Conservation (phyloP, 805 yeast genomes). For the Peterozyma toletana region DNA sequence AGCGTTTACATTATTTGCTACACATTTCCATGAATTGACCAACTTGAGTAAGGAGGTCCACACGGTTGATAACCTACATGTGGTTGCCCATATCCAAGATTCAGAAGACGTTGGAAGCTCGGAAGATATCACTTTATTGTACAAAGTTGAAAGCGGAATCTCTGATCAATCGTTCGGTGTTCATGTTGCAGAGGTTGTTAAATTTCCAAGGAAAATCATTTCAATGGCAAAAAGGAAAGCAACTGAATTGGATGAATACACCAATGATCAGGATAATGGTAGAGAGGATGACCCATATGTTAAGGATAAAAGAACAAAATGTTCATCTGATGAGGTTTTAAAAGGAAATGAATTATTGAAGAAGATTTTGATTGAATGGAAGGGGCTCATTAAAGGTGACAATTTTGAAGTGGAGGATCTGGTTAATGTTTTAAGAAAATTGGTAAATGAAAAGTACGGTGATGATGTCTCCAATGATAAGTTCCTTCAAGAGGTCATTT, state of each 20-base stretch:
- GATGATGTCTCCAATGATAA: constrained; percentile 23
- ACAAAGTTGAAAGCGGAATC: constrained; percentile 94
- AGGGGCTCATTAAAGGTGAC: constrained; percentile 26
- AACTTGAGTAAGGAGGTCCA: constrained; percentile 56
- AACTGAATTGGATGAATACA: constrained; percentile 57
- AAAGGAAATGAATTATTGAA: constrained; percentile 50
- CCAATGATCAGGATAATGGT: constrained; percentile 13
- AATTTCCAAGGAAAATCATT: constrained; percentile 84
- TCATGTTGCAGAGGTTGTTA: constrained; percentile 93
- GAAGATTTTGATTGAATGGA: constrained; percentile 48
- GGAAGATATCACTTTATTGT: constrained; percentile 77
- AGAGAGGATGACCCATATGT: constrained; percentile 25
- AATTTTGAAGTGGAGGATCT: constrained; percentile 14
- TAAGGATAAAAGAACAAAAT: constrained; percentile 41
- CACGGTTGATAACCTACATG: constrained; percentile 79
- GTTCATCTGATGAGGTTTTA: constrained; percentile 42
- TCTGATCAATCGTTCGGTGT: constrained; percentile 96
- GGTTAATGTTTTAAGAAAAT: constrained; percentile 6
- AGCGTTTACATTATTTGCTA: constrained; percentile 87
- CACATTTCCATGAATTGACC: constrained; percentile 96
- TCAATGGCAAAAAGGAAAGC: constrained; percentile 96
- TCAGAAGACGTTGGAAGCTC: constrained; percentile 20
- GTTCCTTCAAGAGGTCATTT: constrained; percentile 38
- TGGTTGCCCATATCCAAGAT: constrained; percentile 80
- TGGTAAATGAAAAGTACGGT: constrained; percentile 18